Evolutionary conservation across 139 green algal species (phyloP).

Genomic region (Gonium pectorale): DNA sequence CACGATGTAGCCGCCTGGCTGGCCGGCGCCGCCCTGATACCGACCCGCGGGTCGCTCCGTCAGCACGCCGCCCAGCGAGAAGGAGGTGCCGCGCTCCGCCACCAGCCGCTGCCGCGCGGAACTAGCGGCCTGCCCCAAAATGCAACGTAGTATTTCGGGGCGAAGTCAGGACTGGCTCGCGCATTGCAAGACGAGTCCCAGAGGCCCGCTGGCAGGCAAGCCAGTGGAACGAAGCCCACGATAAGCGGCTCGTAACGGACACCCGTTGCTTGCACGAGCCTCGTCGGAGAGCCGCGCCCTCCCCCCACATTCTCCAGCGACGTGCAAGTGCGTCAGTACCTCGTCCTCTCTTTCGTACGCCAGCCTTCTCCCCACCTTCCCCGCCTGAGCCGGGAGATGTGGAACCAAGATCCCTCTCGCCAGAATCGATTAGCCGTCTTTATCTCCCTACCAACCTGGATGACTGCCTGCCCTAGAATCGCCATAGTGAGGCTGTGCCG

Average conservation of each 20-base stretch:
- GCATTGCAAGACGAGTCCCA: not conserved
- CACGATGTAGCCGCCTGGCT: not conserved
- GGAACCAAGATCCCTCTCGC: no score
- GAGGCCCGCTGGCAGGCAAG: not conserved
- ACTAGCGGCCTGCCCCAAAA: not conserved
- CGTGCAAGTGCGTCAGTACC: not conserved
- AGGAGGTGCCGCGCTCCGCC: not conserved
- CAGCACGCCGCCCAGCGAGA: not conserved
- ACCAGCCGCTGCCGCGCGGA: not conserved
- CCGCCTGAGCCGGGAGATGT: no score
- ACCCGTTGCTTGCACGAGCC: no score
- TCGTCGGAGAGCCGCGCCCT: no score
- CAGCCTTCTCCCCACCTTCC: not conserved
- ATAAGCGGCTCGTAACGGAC: no score
- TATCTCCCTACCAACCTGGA: not conserved
- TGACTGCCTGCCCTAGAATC: not conserved
- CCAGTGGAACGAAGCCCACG: no score
- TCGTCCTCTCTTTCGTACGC: not conserved
- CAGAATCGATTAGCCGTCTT: no score
- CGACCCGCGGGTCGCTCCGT: not conserved
- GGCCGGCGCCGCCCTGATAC: not conserved
- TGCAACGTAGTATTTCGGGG: no score
- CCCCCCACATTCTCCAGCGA: not conserved
- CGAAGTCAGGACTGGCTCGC: not conserved
- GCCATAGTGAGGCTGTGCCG: slow-evolving; percentile 4